Evolutionary conservation across 2,329 filamentous ascomycete genomes (phyloP), one percentile per base, ranked within the genome.

Genomic region (Neoscytalidium dimidiatum): DNA sequence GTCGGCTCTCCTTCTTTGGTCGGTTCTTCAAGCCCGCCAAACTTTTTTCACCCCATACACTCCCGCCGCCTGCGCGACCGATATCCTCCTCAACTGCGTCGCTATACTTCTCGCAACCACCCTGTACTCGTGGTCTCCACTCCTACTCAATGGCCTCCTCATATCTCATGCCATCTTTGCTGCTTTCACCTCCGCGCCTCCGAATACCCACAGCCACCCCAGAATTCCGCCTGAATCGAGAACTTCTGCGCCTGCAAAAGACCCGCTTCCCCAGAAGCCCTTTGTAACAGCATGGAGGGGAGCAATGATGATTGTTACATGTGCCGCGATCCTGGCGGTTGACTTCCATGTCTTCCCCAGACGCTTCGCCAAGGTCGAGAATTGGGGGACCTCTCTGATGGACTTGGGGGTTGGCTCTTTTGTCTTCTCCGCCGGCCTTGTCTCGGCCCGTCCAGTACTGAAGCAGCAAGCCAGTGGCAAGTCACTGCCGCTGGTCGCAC

Each of bases 311-410:
- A 85, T 96, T 58, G 85, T 91, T 69, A 99, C 95, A 7, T 96
- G 92, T 73, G 80, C 95, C 51, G 92, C 92, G 61, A 98, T 99
- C 70, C 85, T 99, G n/a, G 95, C 95, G 17, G 95, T 99, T 60
- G 95, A 99, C 78, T 99, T 99, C 75, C 88, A 85, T 19, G 84
- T 97, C 66, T 99, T 99, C 72, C 95, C 95, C 2, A 88, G 95
- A 29, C 90, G 95, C 33, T 98, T 98, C 75, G 95, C 93, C 65
- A 99, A 99, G 81, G 95, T 96, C 2, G 95, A 99, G 79, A 97
- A 92, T n/a, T 99, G 95, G 92, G 95, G 95, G 63, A 97, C 94
- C 1, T 98, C 94, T n/a, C 81, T 99, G 67, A 99, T 99, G 95
- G 95, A 99, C 75, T 84, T 98, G 72, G 95, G 95, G 56, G 95